phyloP scores from a whole-genome alignment of 2,329 filamentous ascomycete genomes.

The Claviceps purpurea region DNA sequence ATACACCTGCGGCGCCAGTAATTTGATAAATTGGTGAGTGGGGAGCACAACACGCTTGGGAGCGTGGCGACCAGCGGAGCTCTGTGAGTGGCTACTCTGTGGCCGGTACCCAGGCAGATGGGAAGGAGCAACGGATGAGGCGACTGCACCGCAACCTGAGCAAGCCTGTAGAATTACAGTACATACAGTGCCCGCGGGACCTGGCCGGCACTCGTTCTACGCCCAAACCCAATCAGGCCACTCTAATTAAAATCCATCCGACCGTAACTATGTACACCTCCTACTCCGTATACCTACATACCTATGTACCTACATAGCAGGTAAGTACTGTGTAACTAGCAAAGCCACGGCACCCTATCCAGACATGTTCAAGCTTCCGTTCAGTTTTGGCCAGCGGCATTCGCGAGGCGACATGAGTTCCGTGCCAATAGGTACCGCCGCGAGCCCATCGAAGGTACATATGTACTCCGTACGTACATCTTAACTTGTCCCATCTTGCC shows the following conservation, averaged over 20 bases:
- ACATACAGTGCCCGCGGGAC: neutral
- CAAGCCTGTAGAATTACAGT: no score
- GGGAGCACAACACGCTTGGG: neutral
- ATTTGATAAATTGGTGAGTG: constrained; percentile 2
- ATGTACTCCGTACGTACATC: no score
- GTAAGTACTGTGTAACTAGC: no score
- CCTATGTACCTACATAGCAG: no score
- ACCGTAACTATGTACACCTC: neutral
- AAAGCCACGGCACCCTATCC: neutral
- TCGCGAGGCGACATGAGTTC: neutral
- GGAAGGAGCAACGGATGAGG: neutral
- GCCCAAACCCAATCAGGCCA: neutral
- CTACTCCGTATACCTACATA: neutral
- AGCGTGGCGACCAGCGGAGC: constrained; percentile 6
- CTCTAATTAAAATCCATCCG: neutral
- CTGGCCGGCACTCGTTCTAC: neutral
- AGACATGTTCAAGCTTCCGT: neutral
- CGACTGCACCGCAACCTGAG: neutral
- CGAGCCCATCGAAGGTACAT: no score
- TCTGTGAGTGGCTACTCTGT: constrained; percentile 5
- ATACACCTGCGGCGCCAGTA: constrained; percentile 3
- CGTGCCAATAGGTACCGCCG: neutral
- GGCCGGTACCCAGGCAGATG: neutral
- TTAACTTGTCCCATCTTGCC: neutral
- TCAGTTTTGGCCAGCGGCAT: neutral